Percentiles rank a stretch among this genome's conserved stretches.
phyloP scores from a whole-genome alignment of 345 rosid genomes.

The Pseudoturritis turrita region DNA sequence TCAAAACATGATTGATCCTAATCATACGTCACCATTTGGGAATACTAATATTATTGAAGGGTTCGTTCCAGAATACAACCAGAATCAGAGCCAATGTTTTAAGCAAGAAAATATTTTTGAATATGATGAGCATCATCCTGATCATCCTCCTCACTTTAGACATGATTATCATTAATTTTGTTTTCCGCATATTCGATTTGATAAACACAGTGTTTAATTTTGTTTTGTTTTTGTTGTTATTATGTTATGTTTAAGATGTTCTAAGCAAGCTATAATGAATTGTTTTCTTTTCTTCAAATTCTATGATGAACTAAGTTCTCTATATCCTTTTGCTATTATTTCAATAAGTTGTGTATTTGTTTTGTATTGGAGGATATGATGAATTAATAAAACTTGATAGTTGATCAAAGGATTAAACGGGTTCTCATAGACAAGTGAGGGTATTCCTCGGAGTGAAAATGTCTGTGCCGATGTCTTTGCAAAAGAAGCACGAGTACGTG shows the following conservation, averaged over 20 bases:
- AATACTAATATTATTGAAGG: neutral
- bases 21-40: neutral
- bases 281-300: too few relatives aligned
- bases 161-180: neutral
- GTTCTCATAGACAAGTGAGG: too few relatives aligned
- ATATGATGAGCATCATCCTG: neutral
- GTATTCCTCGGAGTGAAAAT: too few relatives aligned
- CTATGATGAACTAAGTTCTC: too few relatives aligned
- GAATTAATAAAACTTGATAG: neutral
- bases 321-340: neutral
- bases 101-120: constrained; percentile 5
- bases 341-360: neutral
- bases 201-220: neutral
- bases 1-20: neutral
- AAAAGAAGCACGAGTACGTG: too few relatives aligned
- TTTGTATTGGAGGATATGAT: neutral
- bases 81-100: neutral
- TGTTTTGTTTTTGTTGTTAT: neutral
- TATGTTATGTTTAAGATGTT: neutral
- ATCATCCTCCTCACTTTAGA: constrained; percentile 1
- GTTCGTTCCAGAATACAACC: neutral
- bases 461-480: too few relatives aligned
- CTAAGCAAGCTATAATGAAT: too few relatives aligned
- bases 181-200: neutral
- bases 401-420: too few relatives aligned